These are phyloP conservation scores for Brassica incana DNA, from an alignment of 345 rosid genomes.

Conservation along the genomic window DNA sequence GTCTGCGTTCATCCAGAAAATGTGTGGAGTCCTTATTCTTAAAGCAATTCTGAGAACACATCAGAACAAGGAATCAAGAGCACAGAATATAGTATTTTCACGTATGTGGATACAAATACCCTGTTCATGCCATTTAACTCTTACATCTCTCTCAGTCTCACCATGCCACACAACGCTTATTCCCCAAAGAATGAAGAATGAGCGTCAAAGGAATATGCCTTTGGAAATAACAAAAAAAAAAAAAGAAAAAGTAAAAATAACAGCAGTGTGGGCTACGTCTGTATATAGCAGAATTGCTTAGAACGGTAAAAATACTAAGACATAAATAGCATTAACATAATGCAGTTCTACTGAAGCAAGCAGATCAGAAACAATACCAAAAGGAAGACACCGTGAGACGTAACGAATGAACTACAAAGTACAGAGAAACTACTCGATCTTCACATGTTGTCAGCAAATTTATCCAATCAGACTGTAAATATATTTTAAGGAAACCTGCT, in stretches of 20 bases:
- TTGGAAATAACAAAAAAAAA: not conserved
- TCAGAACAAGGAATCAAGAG: constrained; percentile 8
- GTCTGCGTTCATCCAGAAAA: not conserved
- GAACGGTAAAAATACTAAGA: not conserved
- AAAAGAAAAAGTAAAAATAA: not conserved
- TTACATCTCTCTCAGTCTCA: not conserved
- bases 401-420: not conserved
- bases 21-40: not conserved
- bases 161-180: constrained; percentile 9
- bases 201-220: not conserved
- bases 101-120: not conserved
- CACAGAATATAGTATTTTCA: not conserved
- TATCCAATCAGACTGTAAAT: constrained; percentile 7
- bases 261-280: not conserved
- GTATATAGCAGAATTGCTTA: not conserved
- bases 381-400: not conserved
- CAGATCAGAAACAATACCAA: not conserved
- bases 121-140: constrained; percentile 7
- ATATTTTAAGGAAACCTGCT: constrained; percentile 23
- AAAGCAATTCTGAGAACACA: constrained; percentile 20
- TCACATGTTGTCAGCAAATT: constrained; percentile 7
- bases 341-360: constrained; percentile 10
- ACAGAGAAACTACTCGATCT: constrained; percentile 4
- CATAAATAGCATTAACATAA: not conserved
- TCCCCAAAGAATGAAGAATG: constrained; percentile 14